Percentiles rank a stretch among this genome's conserved stretches.
phyloP scores from a whole-genome alignment of 805 yeast genomes.

The Tetrapisispora nanseiensis region DNA sequence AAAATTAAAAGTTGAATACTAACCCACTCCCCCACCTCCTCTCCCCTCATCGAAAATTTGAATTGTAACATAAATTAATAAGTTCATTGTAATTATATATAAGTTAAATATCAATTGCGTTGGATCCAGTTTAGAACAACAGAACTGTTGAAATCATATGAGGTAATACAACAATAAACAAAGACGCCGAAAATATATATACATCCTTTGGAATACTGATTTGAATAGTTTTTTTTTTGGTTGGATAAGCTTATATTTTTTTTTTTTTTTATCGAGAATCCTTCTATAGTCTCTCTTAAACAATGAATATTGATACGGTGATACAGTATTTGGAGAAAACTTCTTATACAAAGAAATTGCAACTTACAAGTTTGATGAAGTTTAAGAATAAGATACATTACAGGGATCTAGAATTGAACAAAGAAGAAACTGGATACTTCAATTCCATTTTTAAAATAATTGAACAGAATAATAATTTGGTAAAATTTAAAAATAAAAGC shows the following conservation, averaged over 20 bases:
- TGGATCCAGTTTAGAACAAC: no score
- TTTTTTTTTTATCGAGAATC: no score
- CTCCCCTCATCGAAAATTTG: background rate
- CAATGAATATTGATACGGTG: background rate
- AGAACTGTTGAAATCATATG: no score
- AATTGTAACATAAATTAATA: no score
- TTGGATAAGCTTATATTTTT: background rate
- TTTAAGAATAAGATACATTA: background rate
- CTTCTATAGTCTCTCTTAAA: no score
- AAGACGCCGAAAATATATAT: no score
- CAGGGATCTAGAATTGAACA: background rate
- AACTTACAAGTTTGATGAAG: background rate
- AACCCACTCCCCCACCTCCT: no score
- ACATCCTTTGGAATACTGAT: no score
- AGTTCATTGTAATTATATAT: background rate
- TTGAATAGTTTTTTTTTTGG: no score
- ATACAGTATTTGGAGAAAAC: background rate
- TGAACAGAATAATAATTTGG: background rate
- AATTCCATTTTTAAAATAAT: background rate
- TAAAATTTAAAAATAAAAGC: background rate
- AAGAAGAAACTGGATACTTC: background rate
- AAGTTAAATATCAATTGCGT: no score
- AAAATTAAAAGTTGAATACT: no score
- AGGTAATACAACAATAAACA: background rate
- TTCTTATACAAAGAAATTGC: background rate